A percentile compares a stretch with the other conserved stretches of the same genome.
Evolutionary conservation across 1,139 yeast species (phyloP).

Genomic region (Geotrichum restrictum): DNA sequence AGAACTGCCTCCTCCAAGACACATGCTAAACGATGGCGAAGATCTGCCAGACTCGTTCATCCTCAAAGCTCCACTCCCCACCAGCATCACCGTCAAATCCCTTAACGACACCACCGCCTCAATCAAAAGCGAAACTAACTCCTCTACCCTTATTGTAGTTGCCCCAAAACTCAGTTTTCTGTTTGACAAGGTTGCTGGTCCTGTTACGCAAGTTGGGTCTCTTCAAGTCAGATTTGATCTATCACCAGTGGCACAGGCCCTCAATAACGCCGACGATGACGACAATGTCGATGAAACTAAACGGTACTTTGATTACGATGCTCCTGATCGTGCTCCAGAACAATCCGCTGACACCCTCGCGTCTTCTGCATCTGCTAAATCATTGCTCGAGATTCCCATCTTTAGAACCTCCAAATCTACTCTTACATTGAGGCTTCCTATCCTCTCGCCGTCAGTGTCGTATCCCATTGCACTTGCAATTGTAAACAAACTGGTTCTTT

Average conservation of each 20-base stretch:
- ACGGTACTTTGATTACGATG: slow-evolving; percentile 11
- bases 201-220: slow-evolving; percentile 7
- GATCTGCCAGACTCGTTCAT: slow-evolving; percentile 36
- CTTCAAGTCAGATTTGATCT: slow-evolving; percentile 9
- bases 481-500: background rate
- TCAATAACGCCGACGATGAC: background rate
- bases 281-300: slow-evolving; percentile 11
- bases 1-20: slow-evolving; percentile 53
- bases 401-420: slow-evolving; percentile 6
- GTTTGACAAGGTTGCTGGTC: slow-evolving; percentile 13
- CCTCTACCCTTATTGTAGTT: slow-evolving; percentile 23
- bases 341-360: background rate
- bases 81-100: background rate
- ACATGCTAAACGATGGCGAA: slow-evolving; percentile 45
- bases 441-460: background rate
- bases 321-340: background rate
- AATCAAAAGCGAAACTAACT: no score
- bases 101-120: background rate
- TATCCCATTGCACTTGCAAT: background rate
- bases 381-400: slow-evolving; percentile 13
- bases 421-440: slow-evolving; percentile 6
- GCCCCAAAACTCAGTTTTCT: slow-evolving; percentile 23
- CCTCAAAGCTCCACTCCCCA: slow-evolving; percentile 5
- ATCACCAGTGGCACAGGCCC: background rate
- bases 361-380: slow-evolving; percentile 1